Conservation (phyloP, 352 stramenopile species). For the Blastocystis sp. region DNA sequence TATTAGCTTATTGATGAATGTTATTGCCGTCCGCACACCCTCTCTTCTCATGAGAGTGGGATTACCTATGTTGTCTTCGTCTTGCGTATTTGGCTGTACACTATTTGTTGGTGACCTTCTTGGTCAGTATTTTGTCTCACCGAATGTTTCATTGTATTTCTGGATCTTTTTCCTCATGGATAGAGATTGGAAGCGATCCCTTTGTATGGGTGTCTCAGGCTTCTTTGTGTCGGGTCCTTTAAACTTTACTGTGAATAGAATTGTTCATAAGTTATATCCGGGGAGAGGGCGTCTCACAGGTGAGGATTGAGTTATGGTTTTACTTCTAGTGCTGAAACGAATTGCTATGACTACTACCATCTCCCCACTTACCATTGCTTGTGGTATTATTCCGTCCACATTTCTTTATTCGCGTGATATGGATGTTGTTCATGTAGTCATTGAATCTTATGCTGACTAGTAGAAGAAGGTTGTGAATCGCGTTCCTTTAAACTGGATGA, state of each 20-base stretch:
- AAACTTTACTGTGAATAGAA: constrained; percentile 1
- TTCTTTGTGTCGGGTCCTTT: constrained; percentile 36
- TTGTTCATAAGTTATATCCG: constrained; percentile 46
- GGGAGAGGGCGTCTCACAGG: not conserved
- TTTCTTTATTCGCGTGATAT: constrained; percentile 12
- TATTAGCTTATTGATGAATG: not conserved
- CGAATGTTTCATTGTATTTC: not conserved
- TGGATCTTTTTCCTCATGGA: not conserved
- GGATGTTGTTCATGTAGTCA: constrained; percentile 26
- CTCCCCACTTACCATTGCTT: constrained; percentile 39
- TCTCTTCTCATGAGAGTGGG: not conserved
- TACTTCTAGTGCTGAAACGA: not conserved
- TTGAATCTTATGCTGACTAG: not conserved
- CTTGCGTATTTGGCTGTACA: constrained; percentile 23
- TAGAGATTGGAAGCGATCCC: constrained; percentile 41
- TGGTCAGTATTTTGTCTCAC: not conserved
- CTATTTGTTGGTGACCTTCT: constrained; percentile 29
- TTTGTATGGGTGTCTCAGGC: not conserved
- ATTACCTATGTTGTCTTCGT: constrained; percentile 23
- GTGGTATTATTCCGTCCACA: constrained; percentile 35
- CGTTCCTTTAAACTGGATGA: constrained; percentile 38
- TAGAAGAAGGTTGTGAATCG: constrained; percentile 41
- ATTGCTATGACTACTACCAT: not conserved
- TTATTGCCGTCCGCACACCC: not conserved
- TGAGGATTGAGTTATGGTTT: not conserved